A percentile compares a stretch with the other conserved stretches of the same genome.
Conservation (phyloP, 345 rosid species). For the Syzygium aqueum region DNA sequence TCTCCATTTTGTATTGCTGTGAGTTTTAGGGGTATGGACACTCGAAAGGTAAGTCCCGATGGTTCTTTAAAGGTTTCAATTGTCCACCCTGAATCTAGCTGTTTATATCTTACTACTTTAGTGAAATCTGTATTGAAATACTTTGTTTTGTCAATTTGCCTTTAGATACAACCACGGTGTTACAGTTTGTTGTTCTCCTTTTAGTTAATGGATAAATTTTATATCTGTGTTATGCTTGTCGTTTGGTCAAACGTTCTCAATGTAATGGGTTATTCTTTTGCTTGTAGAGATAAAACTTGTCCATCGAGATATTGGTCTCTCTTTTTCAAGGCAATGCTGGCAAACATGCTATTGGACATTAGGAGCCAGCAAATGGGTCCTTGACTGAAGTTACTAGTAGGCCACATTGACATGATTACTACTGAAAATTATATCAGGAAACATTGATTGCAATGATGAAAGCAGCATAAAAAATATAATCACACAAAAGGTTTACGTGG, state of each 20-base stretch:
- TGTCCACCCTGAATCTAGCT: not conserved
- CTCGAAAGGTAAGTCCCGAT: constrained; percentile 49
- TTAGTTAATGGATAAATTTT: not conserved
- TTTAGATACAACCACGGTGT: not conserved
- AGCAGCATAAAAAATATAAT: not conserved
- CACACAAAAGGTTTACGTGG: not conserved
- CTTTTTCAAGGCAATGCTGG: not conserved
- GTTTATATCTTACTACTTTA: not conserved
- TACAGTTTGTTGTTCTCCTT: not conserved
- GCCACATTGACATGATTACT: not conserved
- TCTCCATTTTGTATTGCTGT: constrained; percentile 79
- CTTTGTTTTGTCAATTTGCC: not conserved
- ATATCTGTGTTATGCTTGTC: not conserved
- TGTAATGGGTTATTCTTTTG: not conserved
- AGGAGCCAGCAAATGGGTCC: not conserved
- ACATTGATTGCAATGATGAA: not conserved
- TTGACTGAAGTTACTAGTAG: not conserved
- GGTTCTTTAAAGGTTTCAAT: constrained; percentile 1
- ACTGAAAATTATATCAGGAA: not conserved
- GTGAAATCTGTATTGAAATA: not conserved
- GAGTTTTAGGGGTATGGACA: constrained; percentile 65
- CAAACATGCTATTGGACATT: not conserved
- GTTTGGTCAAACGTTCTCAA: not conserved
- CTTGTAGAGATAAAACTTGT: not conserved
- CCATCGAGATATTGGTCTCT: not conserved